A percentile compares a stretch with the other conserved stretches of the same genome.
Conservation (phyloP, 805 yeast species). For the Debaryomyces prosopidis region DNA sequence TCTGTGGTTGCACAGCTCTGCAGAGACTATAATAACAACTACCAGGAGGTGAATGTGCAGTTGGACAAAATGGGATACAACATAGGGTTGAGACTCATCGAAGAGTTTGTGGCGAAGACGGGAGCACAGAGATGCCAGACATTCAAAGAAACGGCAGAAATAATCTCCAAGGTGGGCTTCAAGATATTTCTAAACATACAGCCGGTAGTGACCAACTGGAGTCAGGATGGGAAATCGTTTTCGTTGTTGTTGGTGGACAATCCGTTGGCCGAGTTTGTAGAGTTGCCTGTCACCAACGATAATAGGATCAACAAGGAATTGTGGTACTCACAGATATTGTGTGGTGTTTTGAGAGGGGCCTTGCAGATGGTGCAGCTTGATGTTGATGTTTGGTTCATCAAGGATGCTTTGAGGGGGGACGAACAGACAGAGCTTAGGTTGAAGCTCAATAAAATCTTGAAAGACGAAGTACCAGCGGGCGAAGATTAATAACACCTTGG, state of each 20-base stretch:
- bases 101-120: slow-evolving; percentile 87
- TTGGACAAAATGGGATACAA: slow-evolving; percentile 93
- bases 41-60: slow-evolving; percentile 75
- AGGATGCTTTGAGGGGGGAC: slow-evolving; percentile 83
- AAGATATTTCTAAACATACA: slow-evolving; percentile 81
- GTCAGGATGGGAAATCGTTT: slow-evolving; percentile 72
- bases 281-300: slow-evolving; percentile 70
- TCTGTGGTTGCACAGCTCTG: slow-evolving; percentile 90
- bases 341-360: slow-evolving; percentile 90
- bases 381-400: slow-evolving; percentile 76
- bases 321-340: slow-evolving; percentile 90
- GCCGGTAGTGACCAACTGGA: slow-evolving; percentile 77
- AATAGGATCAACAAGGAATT: slow-evolving; percentile 66
- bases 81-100: slow-evolving; percentile 87
- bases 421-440: slow-evolving; percentile 77
- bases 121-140: slow-evolving; percentile 80
- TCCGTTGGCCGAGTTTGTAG: slow-evolving; percentile 94
- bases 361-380: slow-evolving; percentile 95
- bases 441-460: slow-evolving; percentile 66
- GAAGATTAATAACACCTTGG: slow-evolving; percentile 57
- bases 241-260: slow-evolving; percentile 76
- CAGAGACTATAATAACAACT: slow-evolving; percentile 76
- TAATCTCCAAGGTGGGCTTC: slow-evolving; percentile 84
- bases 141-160: slow-evolving; percentile 85
- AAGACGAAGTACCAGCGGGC: slow-evolving; percentile 96